Evolutionary conservation across 2,329 filamentous ascomycete species (phyloP).

Genomic region (Stemphylium beticola): DNA sequence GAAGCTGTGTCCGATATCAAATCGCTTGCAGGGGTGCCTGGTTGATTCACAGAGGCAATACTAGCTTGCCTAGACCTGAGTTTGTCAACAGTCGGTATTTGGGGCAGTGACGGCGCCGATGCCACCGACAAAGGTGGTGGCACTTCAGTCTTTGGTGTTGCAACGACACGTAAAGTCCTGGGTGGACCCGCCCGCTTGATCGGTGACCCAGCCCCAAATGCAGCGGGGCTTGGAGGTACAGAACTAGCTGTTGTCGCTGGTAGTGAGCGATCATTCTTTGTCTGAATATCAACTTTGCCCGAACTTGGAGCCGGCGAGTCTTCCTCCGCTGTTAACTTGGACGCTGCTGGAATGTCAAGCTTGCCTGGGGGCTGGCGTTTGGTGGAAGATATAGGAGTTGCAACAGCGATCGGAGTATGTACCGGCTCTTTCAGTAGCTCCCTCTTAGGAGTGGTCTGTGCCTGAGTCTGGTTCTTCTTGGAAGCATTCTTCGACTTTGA

Average conservation of each 20-base stretch:
- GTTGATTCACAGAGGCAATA: conserved; percentile 65
- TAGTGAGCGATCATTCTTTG: conserved; percentile 33
- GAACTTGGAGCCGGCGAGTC: conserved; percentile 18
- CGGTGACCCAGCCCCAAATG: conserved; percentile 56
- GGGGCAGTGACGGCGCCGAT: conserved; percentile 38
- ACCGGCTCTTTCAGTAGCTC: conserved; percentile 11
- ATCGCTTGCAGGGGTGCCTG: conserved; percentile 77
- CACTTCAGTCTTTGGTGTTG: conserved; percentile 67
- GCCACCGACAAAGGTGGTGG: conserved; percentile 51
- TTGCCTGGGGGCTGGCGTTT: conserved; percentile 55
- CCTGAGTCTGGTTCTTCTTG: conserved; percentile 23
- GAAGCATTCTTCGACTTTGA: conserved; percentile 26
- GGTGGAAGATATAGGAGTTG: conserved; percentile 18
- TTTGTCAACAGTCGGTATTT: conserved; percentile 48
- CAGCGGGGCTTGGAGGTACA: conserved; percentile 58
- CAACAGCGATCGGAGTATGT: conserved; percentile 4
- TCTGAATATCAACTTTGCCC: conserved; percentile 29
- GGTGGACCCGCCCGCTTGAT: conserved; percentile 54
- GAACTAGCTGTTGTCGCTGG: conserved; percentile 56
- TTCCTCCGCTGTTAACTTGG: conserved; percentile 30
- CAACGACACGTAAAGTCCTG: conserved; percentile 73
- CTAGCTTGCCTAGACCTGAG: conserved; percentile 59
- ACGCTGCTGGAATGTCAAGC: conserved; percentile 54
- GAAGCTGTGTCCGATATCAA: conserved; percentile 78
- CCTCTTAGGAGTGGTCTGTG: conserved; percentile 22